Percentiles rank a stretch among this genome's conserved stretches.
These are phyloP conservation scores for Vaccinium myrtillus DNA, from an alignment of 148 eudicot species.

Conservation along the genomic window DNA sequence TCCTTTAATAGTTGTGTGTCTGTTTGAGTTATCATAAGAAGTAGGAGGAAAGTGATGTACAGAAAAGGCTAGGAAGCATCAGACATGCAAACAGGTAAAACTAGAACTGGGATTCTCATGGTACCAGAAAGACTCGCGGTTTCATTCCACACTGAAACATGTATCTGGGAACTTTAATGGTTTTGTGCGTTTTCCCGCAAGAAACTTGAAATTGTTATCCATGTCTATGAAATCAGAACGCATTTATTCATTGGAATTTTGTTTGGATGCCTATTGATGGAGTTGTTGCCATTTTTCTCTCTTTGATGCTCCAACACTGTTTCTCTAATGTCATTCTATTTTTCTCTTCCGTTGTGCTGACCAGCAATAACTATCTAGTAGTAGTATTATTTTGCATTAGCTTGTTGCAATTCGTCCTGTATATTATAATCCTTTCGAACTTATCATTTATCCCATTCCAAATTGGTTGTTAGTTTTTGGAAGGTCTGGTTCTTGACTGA, in stretches of 20 bases:
- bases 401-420: not conserved
- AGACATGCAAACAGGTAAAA: not conserved
- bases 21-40: constrained; percentile 2
- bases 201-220: not conserved
- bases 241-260: not conserved
- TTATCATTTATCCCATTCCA: not conserved
- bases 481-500: too few species aligned
- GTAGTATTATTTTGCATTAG: not conserved
- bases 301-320: not conserved
- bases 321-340: not conserved
- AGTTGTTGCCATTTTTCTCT: not conserved
- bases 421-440: not conserved
- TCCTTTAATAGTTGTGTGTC: not conserved
- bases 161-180: not conserved
- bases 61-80: constrained; percentile 23
- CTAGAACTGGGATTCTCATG: not conserved
- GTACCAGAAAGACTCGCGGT: not conserved
- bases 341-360: not conserved
- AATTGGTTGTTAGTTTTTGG: too few species aligned
- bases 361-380: not conserved
- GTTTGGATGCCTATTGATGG: not conserved
- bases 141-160: not conserved
- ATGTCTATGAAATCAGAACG: not conserved
- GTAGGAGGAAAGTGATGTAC: constrained; percentile 23
- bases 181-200: not conserved